Evolutionary conservation across 1,284 basidiomycete species (phyloP).

Genomic region (Fomitiporia mediterranea): DNA sequence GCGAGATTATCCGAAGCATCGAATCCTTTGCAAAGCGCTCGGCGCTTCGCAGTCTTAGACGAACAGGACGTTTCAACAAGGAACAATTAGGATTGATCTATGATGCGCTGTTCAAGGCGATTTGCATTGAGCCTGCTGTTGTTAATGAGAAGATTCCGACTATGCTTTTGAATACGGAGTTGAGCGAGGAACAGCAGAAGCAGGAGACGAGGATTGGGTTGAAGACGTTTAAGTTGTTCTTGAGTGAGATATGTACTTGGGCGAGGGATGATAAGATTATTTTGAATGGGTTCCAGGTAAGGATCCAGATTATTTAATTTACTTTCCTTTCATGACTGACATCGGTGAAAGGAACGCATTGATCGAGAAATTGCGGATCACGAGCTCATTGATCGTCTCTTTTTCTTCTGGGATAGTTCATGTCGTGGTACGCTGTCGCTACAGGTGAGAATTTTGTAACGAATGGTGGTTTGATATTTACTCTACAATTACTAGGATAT

Average conservation of each 20-base stretch:
- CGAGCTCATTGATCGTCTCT: slow-evolving; percentile 77
- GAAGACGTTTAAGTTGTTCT: slow-evolving; percentile 83
- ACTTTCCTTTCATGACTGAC: slow-evolving; percentile 21
- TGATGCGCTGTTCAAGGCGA: slow-evolving; percentile 85
- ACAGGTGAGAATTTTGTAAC: slow-evolving; percentile 46
- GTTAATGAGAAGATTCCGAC: slow-evolving; percentile 41
- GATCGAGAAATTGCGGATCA: slow-evolving; percentile 80
- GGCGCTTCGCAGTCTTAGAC: slow-evolving; percentile 85
- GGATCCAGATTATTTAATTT: slow-evolving; percentile 22
- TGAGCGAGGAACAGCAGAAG: slow-evolving; percentile 59
- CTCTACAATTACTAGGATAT: slow-evolving; percentile 60
- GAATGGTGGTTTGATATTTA: slow-evolving; percentile 13
- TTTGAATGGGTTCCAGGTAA: slow-evolving; percentile 84
- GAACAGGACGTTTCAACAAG: slow-evolving; percentile 79
- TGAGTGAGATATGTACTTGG: slow-evolving; percentile 95
- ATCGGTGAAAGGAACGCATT: slow-evolving; percentile 57
- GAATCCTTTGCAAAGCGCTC: slow-evolving; percentile 96
- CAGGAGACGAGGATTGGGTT: slow-evolving; percentile 87
- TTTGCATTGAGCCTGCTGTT: slow-evolving; percentile 73
- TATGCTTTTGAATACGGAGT: slow-evolving; percentile 48
- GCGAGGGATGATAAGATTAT: slow-evolving; percentile 94
- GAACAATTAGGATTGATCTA: slow-evolving; percentile 89
- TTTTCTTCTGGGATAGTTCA: slow-evolving; percentile 87
- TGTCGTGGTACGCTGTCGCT: slow-evolving; percentile 79
- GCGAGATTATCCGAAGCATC: slow-evolving; percentile 90